A percentile compares a stretch with the other conserved stretches of the same genome.
phyloP scores from a whole-genome alignment of 2,329 filamentous ascomycete species.

The Neopestalotiopsis sp. region DNA sequence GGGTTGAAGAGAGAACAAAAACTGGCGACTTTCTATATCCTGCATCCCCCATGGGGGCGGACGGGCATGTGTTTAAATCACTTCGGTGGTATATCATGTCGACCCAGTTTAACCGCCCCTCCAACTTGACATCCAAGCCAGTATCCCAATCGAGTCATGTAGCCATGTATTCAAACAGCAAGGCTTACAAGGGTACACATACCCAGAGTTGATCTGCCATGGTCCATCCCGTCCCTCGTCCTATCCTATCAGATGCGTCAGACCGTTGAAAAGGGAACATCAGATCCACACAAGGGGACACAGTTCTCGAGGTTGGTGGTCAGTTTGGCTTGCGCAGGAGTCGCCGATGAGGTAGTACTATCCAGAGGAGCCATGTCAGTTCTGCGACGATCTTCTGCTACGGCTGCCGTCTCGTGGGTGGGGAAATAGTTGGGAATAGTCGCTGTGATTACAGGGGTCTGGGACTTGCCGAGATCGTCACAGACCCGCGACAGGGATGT shows the following conservation, averaged over 20 bases:
- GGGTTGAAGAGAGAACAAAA: slow-evolving; percentile 18
- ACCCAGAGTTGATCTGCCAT: not conserved
- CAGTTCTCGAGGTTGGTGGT: not conserved
- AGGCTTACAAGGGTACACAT: too few relatives aligned
- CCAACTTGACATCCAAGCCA: not conserved
- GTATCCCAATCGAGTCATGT: not conserved
- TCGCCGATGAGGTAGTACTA: not conserved
- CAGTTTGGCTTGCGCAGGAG: not conserved
- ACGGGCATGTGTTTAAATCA: not conserved
- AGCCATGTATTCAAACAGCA: too few relatives aligned
- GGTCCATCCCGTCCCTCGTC: not conserved
- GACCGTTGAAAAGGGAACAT: not conserved
- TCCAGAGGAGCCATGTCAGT: not conserved
- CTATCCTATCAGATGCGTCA: slow-evolving; percentile 6
- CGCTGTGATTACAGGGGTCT: slow-evolving; percentile 17
- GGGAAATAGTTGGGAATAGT: slow-evolving; percentile 18
- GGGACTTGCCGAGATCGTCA: slow-evolving; percentile 5
- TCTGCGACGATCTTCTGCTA: slow-evolving; percentile 23
- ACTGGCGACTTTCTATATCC: not conserved
- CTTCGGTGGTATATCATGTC: not conserved
- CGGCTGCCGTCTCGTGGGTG: slow-evolving; percentile 21
- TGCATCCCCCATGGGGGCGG: not conserved
- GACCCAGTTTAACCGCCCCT: not conserved
- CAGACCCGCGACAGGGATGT: slow-evolving; percentile 2
- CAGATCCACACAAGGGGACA: slow-evolving; percentile 15